phyloP scores from a whole-genome alignment of 495 filamentous ascomycete genomes.

The Annulohypoxylon stygium region DNA sequence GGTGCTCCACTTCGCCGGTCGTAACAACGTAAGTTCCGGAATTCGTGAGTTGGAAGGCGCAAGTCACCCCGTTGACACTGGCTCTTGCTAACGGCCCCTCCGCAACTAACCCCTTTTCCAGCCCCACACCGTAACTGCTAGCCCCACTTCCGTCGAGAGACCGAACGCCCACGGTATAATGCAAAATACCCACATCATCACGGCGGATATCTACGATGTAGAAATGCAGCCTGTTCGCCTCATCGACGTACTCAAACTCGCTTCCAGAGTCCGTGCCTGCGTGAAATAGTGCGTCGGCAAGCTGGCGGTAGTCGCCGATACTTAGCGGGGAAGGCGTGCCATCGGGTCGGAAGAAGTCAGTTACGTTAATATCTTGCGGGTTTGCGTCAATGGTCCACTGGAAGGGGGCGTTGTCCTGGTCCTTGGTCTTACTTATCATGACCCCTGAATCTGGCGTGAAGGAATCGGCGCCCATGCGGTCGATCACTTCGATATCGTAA shows the following conservation, averaged over 20 bases:
- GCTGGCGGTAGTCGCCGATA: constrained; percentile 58
- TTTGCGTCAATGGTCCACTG: constrained; percentile 61
- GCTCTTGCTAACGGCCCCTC: constrained; percentile 33
- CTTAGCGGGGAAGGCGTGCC: constrained; percentile 48
- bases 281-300: constrained; percentile 59
- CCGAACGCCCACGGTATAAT: constrained; percentile 55
- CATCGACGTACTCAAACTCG: constrained; percentile 55
- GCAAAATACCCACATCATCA: constrained; percentile 52
- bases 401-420: constrained; percentile 51
- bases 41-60: constrained; percentile 54
- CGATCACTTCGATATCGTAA: constrained; percentile 59
- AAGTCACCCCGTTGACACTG: constrained; percentile 43
- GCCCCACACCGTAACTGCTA: constrained; percentile 48
- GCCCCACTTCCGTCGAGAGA: constrained; percentile 52
- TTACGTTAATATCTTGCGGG: constrained; percentile 55
- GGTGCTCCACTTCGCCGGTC: constrained; percentile 38
- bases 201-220: constrained; percentile 55
- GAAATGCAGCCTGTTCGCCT: constrained; percentile 55
- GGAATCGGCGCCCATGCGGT: constrained; percentile 59
- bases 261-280: constrained; percentile 58
- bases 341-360: constrained; percentile 53
- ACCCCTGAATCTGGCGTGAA: constrained; percentile 58
- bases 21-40: constrained; percentile 41
- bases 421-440: constrained; percentile 60
- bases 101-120: constrained; percentile 43